These are phyloP conservation scores for Thymus quinquecostatus DNA, from an alignment of 257 asterid species.

Conservation along the genomic window DNA sequence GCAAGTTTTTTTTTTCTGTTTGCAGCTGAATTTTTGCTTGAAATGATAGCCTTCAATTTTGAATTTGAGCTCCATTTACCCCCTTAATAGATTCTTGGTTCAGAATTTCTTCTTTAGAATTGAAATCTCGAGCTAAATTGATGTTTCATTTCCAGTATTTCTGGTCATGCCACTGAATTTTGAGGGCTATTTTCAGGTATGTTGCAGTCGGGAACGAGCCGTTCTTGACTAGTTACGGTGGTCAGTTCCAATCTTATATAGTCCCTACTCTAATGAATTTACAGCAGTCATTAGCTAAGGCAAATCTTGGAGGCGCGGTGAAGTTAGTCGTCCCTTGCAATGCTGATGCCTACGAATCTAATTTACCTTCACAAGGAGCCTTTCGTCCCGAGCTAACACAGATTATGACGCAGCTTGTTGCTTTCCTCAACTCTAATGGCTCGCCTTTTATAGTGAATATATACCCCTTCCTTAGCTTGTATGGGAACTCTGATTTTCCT, in stretches of 20 bases:
- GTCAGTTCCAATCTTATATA: slow-evolving; percentile 75
- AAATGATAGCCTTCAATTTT: background rate
- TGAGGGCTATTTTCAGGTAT: slow-evolving; percentile 53
- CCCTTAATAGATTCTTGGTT: background rate
- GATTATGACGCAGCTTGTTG: slow-evolving; percentile 76
- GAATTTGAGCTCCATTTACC: background rate
- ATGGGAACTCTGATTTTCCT: slow-evolving; percentile 85
- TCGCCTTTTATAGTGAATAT: slow-evolving; percentile 88
- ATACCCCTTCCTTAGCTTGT: slow-evolving; percentile 88
- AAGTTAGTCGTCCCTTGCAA: slow-evolving; percentile 97
- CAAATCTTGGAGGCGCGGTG: slow-evolving; percentile 66
- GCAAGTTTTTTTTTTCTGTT: background rate
- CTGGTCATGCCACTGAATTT: slow-evolving; percentile 22
- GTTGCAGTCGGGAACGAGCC: slow-evolving; percentile 97
- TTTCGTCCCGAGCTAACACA: slow-evolving; percentile 80
- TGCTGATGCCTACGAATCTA: slow-evolving; percentile 91
- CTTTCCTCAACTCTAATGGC: slow-evolving; percentile 78
- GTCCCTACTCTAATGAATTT: slow-evolving; percentile 74
- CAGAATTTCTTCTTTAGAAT: background rate
- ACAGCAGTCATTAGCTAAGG: slow-evolving; percentile 72
- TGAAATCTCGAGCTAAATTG: background rate
- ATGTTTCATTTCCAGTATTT: background rate
- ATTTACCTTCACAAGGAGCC: slow-evolving; percentile 87
- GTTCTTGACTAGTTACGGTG: slow-evolving; percentile 73
- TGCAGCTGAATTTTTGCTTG: slow-evolving; percentile 11